These are phyloP conservation scores for Pythium coloratum DNA, from an alignment of 352 stramenopile species.

Conservation along the genomic window DNA sequence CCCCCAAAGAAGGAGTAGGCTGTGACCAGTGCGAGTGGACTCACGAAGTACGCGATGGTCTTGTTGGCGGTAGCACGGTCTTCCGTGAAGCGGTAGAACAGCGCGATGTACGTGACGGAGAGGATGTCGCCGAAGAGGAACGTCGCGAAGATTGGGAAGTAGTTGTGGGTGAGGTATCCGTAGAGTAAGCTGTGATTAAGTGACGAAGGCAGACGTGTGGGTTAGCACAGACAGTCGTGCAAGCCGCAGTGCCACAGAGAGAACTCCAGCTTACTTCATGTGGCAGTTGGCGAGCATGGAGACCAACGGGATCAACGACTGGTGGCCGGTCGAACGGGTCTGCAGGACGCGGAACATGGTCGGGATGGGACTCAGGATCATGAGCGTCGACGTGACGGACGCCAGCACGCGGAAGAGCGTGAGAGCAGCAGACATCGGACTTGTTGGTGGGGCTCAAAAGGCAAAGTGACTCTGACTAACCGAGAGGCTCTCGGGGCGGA, in stretches of 20 bases:
- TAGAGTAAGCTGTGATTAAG: conserved; percentile 34
- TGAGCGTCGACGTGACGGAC: conserved; percentile 31
- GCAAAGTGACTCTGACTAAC: neutral
- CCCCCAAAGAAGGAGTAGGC: conserved; percentile 38
- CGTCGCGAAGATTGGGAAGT: conserved; percentile 48
- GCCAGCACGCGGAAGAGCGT: conserved; percentile 34
- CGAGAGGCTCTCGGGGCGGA: neutral
- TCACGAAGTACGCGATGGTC: conserved; percentile 26
- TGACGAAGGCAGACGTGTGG: neutral
- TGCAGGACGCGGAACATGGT: conserved; percentile 36
- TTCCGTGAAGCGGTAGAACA: conserved; percentile 49
- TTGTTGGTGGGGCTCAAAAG: neutral
- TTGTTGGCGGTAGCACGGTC: conserved; percentile 41
- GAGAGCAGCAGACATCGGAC: conserved; percentile 11
- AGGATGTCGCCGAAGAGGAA: conserved; percentile 45
- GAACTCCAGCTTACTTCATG: conserved; percentile 23
- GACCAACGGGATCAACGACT: conserved; percentile 52
- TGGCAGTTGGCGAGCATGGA: conserved; percentile 47
- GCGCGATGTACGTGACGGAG: conserved; percentile 42
- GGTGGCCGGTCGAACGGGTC: conserved; percentile 35
- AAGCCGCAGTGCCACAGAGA: neutral
- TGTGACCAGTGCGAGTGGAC: conserved; percentile 31
- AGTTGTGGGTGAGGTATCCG: conserved; percentile 45
- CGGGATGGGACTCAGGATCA: conserved; percentile 46
- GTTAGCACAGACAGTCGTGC: neutral